A percentile compares a stretch with the other conserved stretches of the same genome.
These are phyloP conservation scores for Penicillium sp. DNA, from an alignment of 2,329 filamentous ascomycete species.

Conservation along the genomic window DNA sequence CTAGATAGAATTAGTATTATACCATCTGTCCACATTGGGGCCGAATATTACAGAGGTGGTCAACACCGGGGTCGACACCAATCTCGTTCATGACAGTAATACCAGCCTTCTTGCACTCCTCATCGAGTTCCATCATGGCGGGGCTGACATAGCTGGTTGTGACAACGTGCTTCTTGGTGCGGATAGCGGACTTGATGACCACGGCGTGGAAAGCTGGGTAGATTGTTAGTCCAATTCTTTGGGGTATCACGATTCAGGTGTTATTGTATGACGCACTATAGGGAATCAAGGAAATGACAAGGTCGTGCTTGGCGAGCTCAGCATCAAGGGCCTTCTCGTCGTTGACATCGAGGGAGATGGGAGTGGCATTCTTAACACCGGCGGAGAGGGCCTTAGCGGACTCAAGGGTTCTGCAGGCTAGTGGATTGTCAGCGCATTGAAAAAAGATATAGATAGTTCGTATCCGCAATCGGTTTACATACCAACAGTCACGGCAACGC, in stretches of 20 bases:
- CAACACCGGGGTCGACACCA: slow-evolving; percentile 50
- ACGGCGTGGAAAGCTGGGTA: slow-evolving; percentile 67
- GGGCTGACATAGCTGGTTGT: slow-evolving; percentile 93
- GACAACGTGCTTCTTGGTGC: slow-evolving; percentile 93
- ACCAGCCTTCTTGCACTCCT: slow-evolving; percentile 81
- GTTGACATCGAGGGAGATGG: slow-evolving; percentile 84
- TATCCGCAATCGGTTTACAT: not conserved
- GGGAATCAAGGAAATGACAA: slow-evolving; percentile 83
- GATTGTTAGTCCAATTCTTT: not conserved
- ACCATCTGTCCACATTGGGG: not conserved
- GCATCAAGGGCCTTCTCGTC: slow-evolving; percentile 77
- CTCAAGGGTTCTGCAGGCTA: slow-evolving; percentile 81
- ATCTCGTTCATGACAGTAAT: slow-evolving; percentile 99
- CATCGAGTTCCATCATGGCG: slow-evolving; percentile 87
- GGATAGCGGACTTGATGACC: slow-evolving; percentile 92
- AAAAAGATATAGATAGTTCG: not conserved
- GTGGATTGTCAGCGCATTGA: not conserved
- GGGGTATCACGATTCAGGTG: not conserved
- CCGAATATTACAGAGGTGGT: slow-evolving; percentile 22
- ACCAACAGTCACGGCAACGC: slow-evolving; percentile 7
- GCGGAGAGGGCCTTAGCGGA: slow-evolving; percentile 74
- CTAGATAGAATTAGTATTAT: slow-evolving; percentile 1
- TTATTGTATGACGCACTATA: slow-evolving; percentile 59
- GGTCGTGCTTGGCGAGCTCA: slow-evolving; percentile 73
- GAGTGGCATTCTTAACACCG: slow-evolving; percentile 71